Percentiles rank a stretch among this genome's conserved stretches.
Conservation (phyloP, 2,329 filamentous ascomycete species). For the Fusarium buxicola region DNA sequence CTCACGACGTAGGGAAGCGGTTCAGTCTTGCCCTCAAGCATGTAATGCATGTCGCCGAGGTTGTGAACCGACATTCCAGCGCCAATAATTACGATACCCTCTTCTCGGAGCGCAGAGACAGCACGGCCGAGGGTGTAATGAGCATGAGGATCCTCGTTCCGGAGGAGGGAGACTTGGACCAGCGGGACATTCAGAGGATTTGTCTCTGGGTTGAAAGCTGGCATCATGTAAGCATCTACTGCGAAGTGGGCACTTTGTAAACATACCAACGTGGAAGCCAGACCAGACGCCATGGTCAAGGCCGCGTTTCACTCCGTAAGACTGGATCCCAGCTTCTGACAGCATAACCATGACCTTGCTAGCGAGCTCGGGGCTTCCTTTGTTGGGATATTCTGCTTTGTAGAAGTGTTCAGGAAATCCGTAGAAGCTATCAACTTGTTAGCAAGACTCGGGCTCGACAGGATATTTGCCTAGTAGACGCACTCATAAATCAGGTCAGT, state of each 20-base stretch:
- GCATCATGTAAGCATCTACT: conserved; percentile 14
- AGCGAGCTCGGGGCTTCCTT: conserved; percentile 70
- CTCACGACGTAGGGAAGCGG: conserved; percentile 68
- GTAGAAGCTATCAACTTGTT: conserved; percentile 65
- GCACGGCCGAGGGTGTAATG: conserved; percentile 77
- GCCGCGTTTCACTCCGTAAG: conserved; percentile 70
- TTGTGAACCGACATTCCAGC: conserved; percentile 84
- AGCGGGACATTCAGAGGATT: conserved; percentile 75
- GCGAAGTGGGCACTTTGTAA: not conserved
- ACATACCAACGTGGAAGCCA: conserved; percentile 65
- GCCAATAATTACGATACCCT: conserved; percentile 75
- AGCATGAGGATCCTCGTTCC: conserved; percentile 70
- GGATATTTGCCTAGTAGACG: not conserved
- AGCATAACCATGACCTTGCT: conserved; percentile 67
- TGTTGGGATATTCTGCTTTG: conserved; percentile 72
- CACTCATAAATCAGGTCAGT: conserved; percentile 78
- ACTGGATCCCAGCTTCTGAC: conserved; percentile 67
- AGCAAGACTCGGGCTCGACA: conserved; percentile 10
- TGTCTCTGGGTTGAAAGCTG: conserved; percentile 68
- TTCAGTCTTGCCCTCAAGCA: conserved; percentile 51
- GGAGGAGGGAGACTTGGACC: conserved; percentile 78
- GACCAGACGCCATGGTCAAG: conserved; percentile 83
- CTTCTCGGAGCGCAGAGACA: conserved; percentile 72
- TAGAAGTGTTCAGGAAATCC: conserved; percentile 79
- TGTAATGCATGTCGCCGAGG: conserved; percentile 61